A percentile compares a stretch with the other conserved stretches of the same genome.
Conservation (phyloP, 495 filamentous ascomycete genomes). For the Aspergillus ellipticus region DNA sequence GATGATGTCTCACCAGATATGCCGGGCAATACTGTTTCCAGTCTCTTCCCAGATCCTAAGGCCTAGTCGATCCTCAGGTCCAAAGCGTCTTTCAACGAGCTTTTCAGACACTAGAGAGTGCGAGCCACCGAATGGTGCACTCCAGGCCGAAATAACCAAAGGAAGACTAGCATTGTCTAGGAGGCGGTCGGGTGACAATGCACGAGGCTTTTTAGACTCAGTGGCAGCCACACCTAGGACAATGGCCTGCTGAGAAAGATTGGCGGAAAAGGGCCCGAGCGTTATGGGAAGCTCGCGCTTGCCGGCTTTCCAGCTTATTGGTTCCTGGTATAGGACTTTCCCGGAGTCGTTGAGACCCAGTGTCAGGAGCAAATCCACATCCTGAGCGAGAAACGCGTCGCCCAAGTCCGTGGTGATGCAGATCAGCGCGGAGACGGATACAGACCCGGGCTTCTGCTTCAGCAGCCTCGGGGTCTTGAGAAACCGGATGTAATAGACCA, state of each 20-base stretch:
- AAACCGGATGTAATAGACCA: conserved; percentile 73
- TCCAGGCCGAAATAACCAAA: conserved; percentile 54
- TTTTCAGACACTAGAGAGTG: conserved; percentile 39
- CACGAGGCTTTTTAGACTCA: conserved; percentile 11
- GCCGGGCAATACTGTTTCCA: conserved; percentile 90
- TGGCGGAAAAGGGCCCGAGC: conserved; percentile 30
- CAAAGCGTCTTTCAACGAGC: conserved; percentile 52
- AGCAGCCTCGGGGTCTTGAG: conserved; percentile 59
- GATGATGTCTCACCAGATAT: conserved; percentile 70
- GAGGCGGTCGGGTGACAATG: conserved; percentile 19
- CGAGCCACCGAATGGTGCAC: conserved; percentile 42
- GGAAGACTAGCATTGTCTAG: conserved; percentile 26
- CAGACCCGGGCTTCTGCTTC: conserved; percentile 31
- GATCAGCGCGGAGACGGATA: conserved; percentile 52
- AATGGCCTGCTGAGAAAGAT: conserved; percentile 23
- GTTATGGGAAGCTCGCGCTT: conserved; percentile 47
- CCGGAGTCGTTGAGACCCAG: conserved; percentile 31
- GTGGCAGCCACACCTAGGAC: conserved; percentile 23
- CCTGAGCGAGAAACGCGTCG: conserved; percentile 72
- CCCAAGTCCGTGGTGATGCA: conserved; percentile 90
- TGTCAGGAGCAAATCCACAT: conserved; percentile 52
- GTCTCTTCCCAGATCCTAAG: conserved; percentile 78
- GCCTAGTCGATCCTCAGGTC: conserved; percentile 16
- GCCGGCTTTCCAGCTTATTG: conserved; percentile 50
- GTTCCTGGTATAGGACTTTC: conserved; percentile 42